phyloP scores from a whole-genome alignment of 192 early-diverging fungal genomes.

The Haplosporangium gracile region DNA sequence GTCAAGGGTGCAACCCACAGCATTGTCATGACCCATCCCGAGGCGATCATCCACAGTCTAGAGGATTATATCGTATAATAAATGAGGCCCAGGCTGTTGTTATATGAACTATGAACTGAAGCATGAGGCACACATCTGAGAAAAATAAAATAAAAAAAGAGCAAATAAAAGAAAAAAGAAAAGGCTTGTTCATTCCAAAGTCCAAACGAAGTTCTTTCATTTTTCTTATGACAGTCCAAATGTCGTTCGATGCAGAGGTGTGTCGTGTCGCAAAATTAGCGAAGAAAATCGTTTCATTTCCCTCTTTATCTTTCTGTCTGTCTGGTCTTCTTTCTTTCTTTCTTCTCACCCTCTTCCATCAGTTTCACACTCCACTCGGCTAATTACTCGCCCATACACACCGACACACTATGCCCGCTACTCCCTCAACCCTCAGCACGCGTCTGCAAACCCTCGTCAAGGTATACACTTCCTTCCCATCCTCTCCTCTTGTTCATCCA shows the following conservation, averaged over 20 bases:
- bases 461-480: conserved; percentile 18
- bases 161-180: background rate
- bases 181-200: background rate
- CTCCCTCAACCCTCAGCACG: conserved; percentile 21
- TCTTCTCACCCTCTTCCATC: conserved; percentile 10
- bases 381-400: background rate
- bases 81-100: background rate
- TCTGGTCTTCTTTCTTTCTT: conserved; percentile 4
- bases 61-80: conserved; percentile 19
- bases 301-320: conserved; percentile 7
- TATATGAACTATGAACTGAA: no score
- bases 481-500: background rate
- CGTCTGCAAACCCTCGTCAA: conserved; percentile 38
- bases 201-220: background rate
- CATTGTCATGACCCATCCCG: conserved; percentile 43
- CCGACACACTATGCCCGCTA: conserved; percentile 25
- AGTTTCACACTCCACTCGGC: background rate
- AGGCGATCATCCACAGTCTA: conserved; percentile 23
- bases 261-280: background rate
- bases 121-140: background rate
- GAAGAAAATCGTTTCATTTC: background rate
- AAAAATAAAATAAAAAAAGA: background rate
- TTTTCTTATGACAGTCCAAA: background rate
- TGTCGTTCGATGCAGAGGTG: background rate
- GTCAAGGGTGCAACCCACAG: conserved; percentile 50